Evolutionary conservation across 1,284 basidiomycete genomes (phyloP).

Genomic region (Coniferiporia sulphurascens): DNA sequence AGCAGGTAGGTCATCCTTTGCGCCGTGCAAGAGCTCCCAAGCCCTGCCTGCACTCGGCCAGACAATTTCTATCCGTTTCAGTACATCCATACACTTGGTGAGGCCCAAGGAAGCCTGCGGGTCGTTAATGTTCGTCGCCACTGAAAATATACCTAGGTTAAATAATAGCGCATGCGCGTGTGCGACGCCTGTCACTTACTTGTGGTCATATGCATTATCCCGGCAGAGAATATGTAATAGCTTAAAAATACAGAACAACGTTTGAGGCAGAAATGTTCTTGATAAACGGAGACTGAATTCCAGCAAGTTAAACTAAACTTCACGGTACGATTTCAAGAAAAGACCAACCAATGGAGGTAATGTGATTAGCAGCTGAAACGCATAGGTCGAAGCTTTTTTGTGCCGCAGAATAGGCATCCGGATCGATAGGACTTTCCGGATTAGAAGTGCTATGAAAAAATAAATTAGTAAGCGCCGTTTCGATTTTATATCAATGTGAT

Average conservation of each 20-base stretch:
- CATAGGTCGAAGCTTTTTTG: conserved; percentile 71
- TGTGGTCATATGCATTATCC: conserved; percentile 74
- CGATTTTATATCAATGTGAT: neutral
- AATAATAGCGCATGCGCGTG: neutral
- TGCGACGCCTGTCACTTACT: conserved; percentile 33
- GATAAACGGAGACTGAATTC: conserved; percentile 49
- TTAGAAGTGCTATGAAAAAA: neutral
- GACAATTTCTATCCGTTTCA: conserved; percentile 63
- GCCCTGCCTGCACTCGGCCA: conserved; percentile 78
- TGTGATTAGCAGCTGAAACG: conserved; percentile 70
- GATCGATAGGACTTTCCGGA: conserved; percentile 38
- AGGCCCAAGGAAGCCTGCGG: conserved; percentile 66
- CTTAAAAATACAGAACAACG: conserved; percentile 69
- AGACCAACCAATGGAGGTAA: conserved; percentile 62
- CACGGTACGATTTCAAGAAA: neutral
- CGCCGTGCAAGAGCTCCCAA: conserved; percentile 65
- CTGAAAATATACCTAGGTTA: conserved; percentile 34
- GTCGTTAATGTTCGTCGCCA: conserved; percentile 57
- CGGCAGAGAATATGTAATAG: conserved; percentile 80
- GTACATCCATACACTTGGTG: conserved; percentile 61
- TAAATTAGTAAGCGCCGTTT: neutral
- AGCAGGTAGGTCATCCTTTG: conserved; percentile 43
- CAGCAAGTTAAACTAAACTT: neutral
- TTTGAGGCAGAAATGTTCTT: conserved; percentile 58
- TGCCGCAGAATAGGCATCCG: conserved; percentile 46